Base-by-base conservation (phyloP, 2,329 filamentous ascomycete genomes). In the Nigrograna mackinnonii region DNA sequence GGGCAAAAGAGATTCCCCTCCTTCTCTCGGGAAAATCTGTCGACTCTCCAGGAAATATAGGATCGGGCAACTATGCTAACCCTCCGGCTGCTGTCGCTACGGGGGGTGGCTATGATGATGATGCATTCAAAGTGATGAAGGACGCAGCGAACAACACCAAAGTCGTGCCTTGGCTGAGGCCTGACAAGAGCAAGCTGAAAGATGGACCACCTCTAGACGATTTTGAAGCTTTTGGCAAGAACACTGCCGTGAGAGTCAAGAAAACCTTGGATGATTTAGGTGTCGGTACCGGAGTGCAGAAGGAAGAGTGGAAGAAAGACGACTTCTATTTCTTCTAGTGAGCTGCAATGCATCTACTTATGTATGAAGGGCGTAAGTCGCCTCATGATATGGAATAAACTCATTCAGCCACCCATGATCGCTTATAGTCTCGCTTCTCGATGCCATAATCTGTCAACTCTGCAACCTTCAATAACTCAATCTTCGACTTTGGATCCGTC, bases 131-230 rank as follows among this genome's bases (percentile, higher is more conserved):
- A 6, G 17, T 12, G 1, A 48, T 53, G 39, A 32, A 39, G 7
- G 21, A 39, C 7, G 44, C 47, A 2, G 33, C 19, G n/a, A 19
- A 22, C 7, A 36, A 20, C 14, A 19, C 32, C 2, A 43, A 33
- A 22, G 26, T 20, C 5, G 41, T 49, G 17, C 19, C 37, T 20
- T 52, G 49, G 49, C 21, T 52, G 16, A 41, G 46, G 32, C 37
- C 39, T 11, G 42, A 50, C 44, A 37, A 26, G 17, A 30, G 18
- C 16, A 41, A 38, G 35, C 14, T 33, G 22, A 39, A 32, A 22
- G 35, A 37, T 34, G 17, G 41, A 35, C 34, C 38, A 4, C 39
- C 35, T 17, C 12, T 33, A 4, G 18, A 17, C 31, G 31, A 33
- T 4, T 12, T 17, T 9, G 36, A 39, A 22, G 32, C 20, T 12